A percentile compares a stretch with the other conserved stretches of the same genome.
These are phyloP conservation scores for Leccinum ponderosum DNA, from an alignment of 1,284 basidiomycete genomes.

Conservation along the genomic window DNA sequence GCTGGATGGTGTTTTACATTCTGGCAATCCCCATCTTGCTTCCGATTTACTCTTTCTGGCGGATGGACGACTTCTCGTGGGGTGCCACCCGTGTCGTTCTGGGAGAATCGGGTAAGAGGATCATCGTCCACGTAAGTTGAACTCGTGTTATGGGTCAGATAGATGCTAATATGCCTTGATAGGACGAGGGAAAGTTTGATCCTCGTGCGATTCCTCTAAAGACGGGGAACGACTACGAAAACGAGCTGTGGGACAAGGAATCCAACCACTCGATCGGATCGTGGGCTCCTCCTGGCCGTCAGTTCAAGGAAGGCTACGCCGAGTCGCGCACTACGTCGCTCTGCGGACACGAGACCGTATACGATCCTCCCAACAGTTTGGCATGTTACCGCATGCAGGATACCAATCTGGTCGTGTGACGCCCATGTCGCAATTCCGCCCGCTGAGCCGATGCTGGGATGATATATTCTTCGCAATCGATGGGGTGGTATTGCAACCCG, in stretches of 20 bases:
- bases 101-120: conserved; percentile 93
- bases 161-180: conserved; percentile 16
- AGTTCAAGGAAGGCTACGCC: conserved; percentile 71
- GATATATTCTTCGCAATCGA: conserved; percentile 57
- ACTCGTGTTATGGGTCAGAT: not conserved
- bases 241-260: conserved; percentile 97
- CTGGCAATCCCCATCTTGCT: conserved; percentile 89
- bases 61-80: conserved; percentile 99
- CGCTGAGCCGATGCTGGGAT: conserved; percentile 39
- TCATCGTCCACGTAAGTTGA: conserved; percentile 84
- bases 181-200: conserved; percentile 98
- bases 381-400: conserved; percentile 59
- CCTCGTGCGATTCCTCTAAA: conserved; percentile 90
- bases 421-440: conserved; percentile 46
- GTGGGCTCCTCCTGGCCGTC: conserved; percentile 72
- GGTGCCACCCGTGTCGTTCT: conserved; percentile 93
- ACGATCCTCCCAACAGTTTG: conserved; percentile 65
- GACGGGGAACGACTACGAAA: conserved; percentile 97
- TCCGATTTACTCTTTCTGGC: conserved; percentile 98
- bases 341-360: conserved; percentile 82
- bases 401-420: conserved; percentile 59
- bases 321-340: conserved; percentile 74
- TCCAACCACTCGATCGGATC: conserved; percentile 81
- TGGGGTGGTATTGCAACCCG: conserved; percentile 64
- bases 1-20: conserved; percentile 98